A percentile compares a stretch with the other conserved stretches of the same genome.
These are phyloP conservation scores for Panicum miliaceum DNA, from an alignment of 176 grass and related monocot species.

Conservation along the genomic window DNA sequence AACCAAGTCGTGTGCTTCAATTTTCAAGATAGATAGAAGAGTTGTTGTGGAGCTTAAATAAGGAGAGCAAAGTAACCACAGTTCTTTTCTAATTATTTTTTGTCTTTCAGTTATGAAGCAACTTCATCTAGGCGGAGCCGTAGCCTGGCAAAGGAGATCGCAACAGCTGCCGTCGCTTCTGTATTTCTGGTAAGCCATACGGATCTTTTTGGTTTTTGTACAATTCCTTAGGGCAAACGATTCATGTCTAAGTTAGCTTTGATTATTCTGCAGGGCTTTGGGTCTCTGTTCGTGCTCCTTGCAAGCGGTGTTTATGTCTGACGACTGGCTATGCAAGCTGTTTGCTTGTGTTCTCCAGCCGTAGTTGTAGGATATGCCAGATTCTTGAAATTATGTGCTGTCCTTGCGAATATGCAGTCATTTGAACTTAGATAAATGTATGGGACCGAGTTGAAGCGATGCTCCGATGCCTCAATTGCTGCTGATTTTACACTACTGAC, in stretches of 20 bases:
- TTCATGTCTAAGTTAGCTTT: constrained; percentile 28
- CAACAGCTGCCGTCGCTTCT: constrained; percentile 63
- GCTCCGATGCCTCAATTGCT: not conserved
- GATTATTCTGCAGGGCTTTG: constrained; percentile 68
- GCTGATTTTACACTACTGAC: not conserved
- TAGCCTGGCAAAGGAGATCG: constrained; percentile 79
- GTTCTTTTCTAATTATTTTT: not conserved
- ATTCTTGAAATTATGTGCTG: not conserved
- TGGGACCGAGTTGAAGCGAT: not conserved
- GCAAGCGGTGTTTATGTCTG: constrained; percentile 92
- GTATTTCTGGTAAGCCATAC: constrained; percentile 62
- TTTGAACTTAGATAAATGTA: not conserved
- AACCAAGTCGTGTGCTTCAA: not conserved
- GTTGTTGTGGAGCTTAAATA: not conserved
- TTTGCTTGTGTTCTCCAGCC: not conserved
- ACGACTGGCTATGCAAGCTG: constrained; percentile 1
- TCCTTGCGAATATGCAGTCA: constrained; percentile 3
- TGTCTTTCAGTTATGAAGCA: constrained; percentile 85
- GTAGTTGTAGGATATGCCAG: constrained; percentile 8
- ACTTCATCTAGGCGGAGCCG: constrained; percentile 78
- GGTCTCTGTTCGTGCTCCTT: constrained; percentile 92
- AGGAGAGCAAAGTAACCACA: not conserved
- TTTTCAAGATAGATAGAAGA: not conserved
- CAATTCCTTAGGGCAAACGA: not conserved
- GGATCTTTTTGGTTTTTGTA: not conserved